Conservation (phyloP, 1,139 yeast species). For the Wickerhamomyces sp. region DNA sequence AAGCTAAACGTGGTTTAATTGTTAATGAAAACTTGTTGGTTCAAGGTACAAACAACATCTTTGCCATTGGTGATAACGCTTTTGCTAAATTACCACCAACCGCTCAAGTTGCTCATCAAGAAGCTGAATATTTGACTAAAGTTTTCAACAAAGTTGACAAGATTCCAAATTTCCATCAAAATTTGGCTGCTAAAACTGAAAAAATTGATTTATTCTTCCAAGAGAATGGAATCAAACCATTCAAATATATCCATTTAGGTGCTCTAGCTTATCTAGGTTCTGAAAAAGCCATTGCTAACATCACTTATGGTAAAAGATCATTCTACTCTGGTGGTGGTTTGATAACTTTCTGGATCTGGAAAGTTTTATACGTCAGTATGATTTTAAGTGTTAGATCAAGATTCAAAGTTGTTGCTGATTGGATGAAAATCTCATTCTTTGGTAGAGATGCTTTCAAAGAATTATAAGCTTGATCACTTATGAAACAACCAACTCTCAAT, state of each 20-base stretch:
- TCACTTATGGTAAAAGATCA: conserved; percentile 85
- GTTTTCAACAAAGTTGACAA: conserved; percentile 72
- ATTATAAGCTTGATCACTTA: conserved; percentile 21
- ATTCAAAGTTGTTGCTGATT: conserved; percentile 78
- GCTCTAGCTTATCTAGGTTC: conserved; percentile 82
- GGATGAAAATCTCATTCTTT: conserved; percentile 83
- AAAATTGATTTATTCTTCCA: conserved; percentile 36
- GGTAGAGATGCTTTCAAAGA: conserved; percentile 72
- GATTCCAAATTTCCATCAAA: conserved; percentile 55
- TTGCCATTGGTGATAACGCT: conserved; percentile 93
- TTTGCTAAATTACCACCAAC: conserved; percentile 87
- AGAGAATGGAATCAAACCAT: conserved; percentile 49
- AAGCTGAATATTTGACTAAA: conserved; percentile 78
- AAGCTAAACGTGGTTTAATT: conserved; percentile 82
- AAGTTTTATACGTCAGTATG: conserved; percentile 88
- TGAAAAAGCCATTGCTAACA: conserved; percentile 92
- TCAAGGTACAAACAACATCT: conserved; percentile 77
- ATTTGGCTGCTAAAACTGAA: conserved; percentile 31
- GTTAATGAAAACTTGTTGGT: conserved; percentile 80
- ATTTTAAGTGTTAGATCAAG: conserved; percentile 85
- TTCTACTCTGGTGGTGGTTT: conserved; percentile 86
- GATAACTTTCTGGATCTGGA: conserved; percentile 88
- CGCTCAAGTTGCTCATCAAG: conserved; percentile 97
- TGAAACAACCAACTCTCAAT: not conserved
- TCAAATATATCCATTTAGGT: conserved; percentile 67